Base-by-base conservation (phyloP, 805 yeast species). In the Starmerella powellii region DNA sequence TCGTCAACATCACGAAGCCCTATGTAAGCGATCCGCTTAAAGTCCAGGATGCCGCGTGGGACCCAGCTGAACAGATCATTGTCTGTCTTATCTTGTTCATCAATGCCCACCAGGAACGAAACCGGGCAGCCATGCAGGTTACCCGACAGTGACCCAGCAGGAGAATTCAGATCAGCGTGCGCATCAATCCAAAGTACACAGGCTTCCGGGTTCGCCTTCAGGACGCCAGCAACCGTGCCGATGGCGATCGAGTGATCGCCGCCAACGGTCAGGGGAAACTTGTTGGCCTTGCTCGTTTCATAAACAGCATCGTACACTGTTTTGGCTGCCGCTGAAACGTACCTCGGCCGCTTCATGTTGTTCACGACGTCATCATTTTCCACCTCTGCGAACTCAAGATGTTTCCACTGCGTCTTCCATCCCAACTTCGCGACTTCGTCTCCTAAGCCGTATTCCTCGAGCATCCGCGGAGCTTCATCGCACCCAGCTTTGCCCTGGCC, bases 221-320 rank as follows among this genome's bases (percentile, higher is more conserved):
- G 69, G 26, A 87, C 82, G 2, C 93, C 97, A 24, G 84, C 70
- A 28, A 88, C 80, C 8, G 96, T 86, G 38, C 94, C 94, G 55
- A 88, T 85, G 39, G 94, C 97, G 51, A 88, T 80, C 8, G 95
- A 85, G 61, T 88, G 98, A 63, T 88, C 98, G 41, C 98, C 98
- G 39, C 98, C 98, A 40, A 88, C 61, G 2, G 95, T 85, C 41
- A 88, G 64, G 6, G 95, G 91, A 45, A 91, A 68, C 13, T 68
- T 64, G 17, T 64, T 65, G 17, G 66, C 64, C 15, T 58, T 49
- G 27, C 79, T 70, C 2, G 77, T 73, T 6, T 62, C 55, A 41
- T 63, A 61, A 37, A 80, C 84, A 2, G 82, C 63, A 31, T 76
- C 65, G 59, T 74, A 78, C 44, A 91, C 74, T 46, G 62, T 62